Conservation (phyloP, 306 rosid genomes). For the Erythrophleum fordii region DNA sequence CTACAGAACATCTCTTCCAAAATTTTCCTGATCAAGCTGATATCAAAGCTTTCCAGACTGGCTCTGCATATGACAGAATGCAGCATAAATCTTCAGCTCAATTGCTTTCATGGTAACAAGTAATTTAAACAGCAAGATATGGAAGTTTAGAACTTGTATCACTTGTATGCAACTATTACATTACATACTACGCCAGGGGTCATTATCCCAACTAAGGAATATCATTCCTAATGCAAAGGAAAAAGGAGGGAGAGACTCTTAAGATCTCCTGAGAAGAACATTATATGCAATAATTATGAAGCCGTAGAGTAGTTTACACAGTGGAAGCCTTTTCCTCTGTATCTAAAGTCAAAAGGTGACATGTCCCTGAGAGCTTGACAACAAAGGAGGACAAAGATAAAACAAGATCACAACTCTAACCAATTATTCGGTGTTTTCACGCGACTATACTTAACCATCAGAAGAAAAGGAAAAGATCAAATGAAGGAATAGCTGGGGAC, state of each 20-base stretch:
- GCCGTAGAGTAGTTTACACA: background rate
- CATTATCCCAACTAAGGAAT: background rate
- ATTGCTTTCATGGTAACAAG: background rate
- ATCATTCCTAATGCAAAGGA: conserved; percentile 12
- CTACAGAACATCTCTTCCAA: conserved; percentile 56
- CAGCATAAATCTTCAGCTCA: conserved; percentile 2
- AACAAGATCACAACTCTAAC: conserved; percentile 19
- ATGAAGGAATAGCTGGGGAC: conserved; percentile 14
- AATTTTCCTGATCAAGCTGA: conserved; percentile 38
- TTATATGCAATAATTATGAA: background rate
- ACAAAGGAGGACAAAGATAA: background rate
- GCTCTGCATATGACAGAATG: conserved; percentile 44
- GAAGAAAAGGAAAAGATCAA: conserved; percentile 15
- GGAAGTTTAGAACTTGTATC: background rate
- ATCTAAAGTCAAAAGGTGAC: conserved; percentile 30
- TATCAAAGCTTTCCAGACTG: conserved; percentile 45
- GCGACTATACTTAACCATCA: conserved; percentile 33
- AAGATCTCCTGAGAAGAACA: background rate
- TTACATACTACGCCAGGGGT: background rate
- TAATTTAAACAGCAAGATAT: conserved; percentile 1
- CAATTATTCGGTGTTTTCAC: conserved; percentile 24
- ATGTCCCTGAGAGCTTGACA: conserved; percentile 7
- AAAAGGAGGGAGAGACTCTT: conserved; percentile 2
- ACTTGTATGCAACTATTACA: background rate
- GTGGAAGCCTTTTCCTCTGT: conserved; percentile 8